Evolutionary conservation across 345 rosid genomes (phyloP), one percentile per base, ranked within the genome.

Genomic region (Xanthoceras sorbifolium): DNA sequence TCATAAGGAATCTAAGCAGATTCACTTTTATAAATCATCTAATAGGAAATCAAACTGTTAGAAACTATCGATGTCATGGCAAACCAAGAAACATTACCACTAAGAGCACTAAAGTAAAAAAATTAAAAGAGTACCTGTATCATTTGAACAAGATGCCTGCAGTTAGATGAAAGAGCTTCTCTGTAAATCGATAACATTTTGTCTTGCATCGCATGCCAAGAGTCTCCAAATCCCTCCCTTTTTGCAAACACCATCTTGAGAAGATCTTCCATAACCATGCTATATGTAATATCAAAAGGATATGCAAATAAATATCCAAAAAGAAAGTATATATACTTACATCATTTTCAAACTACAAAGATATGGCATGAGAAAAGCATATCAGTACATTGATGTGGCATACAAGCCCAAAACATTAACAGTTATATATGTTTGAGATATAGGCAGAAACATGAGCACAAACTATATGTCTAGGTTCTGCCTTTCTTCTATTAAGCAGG

Each of bases 81-180:
- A 34, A 59, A 73, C 36, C n/a, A 54, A 69, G 32, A 50, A 20
- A 50, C 63, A 72, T 59, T 31, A 61, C 32, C 34, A 50, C 54
- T 0, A n/a, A 54, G 52, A 52, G 17, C n/a, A 60, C 38, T 38
- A 22, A 69, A 54, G 62, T 17, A 66, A 77, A 62, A 78, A 81
- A 69, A 63, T 48, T 42, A 72, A 68, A 61, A 67, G 31, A 54
- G 72, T 40, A 93, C 99, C 96, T 93, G 92, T 76, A 95, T 86
- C 85, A 90, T 83, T 83, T 84, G 90, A 57, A 88, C 89, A 74
- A 95, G 90, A 76, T 82, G 80, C 34, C 82, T 74, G 75, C 93
- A 86, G 83, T 81, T 88, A 54, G 97, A 87, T 74, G 97, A 86
- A 69, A 95, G 90, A 60, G 98, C 91, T 86, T 88, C 94, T 65